These are phyloP conservation scores for Parmales sp. DNA, from an alignment of 108 stramenopile species.

Conservation along the genomic window DNA sequence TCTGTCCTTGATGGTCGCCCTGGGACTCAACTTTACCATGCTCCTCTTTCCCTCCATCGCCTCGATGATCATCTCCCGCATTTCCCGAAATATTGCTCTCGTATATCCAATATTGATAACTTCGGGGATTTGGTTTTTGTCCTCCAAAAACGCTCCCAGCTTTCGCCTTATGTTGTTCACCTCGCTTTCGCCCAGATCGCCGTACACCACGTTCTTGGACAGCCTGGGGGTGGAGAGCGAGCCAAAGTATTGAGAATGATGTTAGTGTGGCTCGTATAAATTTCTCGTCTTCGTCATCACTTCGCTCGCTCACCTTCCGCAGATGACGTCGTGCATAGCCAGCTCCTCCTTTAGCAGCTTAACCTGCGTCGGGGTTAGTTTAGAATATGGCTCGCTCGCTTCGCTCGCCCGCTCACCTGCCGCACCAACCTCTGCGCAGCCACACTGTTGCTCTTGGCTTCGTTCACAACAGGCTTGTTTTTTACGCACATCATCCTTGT, in stretches of 20 bases:
- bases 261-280: too few species aligned
- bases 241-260: too few species aligned
- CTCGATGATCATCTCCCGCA: constrained; percentile 4
- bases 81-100: not conserved
- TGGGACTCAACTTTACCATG: too few species aligned
- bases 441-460: not conserved
- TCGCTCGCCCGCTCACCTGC: too few species aligned
- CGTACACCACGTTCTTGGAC: not conserved
- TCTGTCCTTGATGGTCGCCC: not conserved
- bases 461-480: constrained; percentile 19
- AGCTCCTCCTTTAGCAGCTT: constrained; percentile 18
- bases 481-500: constrained; percentile 22
- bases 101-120: not conserved
- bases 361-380: not conserved
- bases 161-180: not conserved
- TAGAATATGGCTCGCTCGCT: too few species aligned
- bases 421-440: not conserved
- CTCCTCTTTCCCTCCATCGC: not conserved
- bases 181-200: not conserved
- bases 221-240: too few species aligned
- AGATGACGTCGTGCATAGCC: constrained; percentile 16
- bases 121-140: not conserved
- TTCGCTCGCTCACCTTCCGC: not conserved
- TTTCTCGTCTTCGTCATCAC: too few species aligned
- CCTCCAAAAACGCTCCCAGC: not conserved